Evolutionary conservation across 2,329 filamentous ascomycete genomes (phyloP), one percentile per base, ranked within the genome.

Genomic region (Xylariaceae sp.): DNA sequence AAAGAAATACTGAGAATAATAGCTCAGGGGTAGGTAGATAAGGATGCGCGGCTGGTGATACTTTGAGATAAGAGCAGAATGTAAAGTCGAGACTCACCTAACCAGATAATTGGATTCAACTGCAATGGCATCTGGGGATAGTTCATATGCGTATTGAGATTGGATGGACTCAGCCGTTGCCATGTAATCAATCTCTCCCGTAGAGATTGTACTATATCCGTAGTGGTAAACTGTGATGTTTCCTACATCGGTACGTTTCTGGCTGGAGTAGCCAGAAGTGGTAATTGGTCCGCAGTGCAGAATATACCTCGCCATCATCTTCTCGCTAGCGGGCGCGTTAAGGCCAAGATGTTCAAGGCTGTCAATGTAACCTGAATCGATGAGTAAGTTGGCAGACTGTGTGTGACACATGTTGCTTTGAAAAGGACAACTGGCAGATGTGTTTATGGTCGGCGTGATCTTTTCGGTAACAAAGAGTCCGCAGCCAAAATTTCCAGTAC

Each of bases 351-450:
- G 16, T 7, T 21, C 16, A 20, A 35, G 35, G 33, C 45, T 48
- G 16, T 44, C 29, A 8, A 44, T 27, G 25, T 48, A 48, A 5
- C 46, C 46, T 5, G 46, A 37, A 25, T 48, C 42, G 3, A 48
- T 16, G 4, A 14, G 11, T 14, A 45, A 14, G 32, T 48, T 48
- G 3, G 29, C 14, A n/a, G n/a, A 16, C 12, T 14, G 11, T 14
- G 17, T 45, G 1, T 38, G 29, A 17, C 46, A 48, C 6, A 48
- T 45, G 3, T 22, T 22, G 14, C 21, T 22, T n/a, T 33, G 7
- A 21, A 48, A 48, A 12, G 46, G 46, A 23, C 46, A 48, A 0
- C 23, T 19, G 10, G 45, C 45, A 6, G 35, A 29, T 6, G 20
- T 20, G 22, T 48, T 19, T 14, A 16, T 29, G 16, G 20, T 10